Conservation (phyloP, 257 asterid genomes). For the Gentiana macrophylla region DNA sequence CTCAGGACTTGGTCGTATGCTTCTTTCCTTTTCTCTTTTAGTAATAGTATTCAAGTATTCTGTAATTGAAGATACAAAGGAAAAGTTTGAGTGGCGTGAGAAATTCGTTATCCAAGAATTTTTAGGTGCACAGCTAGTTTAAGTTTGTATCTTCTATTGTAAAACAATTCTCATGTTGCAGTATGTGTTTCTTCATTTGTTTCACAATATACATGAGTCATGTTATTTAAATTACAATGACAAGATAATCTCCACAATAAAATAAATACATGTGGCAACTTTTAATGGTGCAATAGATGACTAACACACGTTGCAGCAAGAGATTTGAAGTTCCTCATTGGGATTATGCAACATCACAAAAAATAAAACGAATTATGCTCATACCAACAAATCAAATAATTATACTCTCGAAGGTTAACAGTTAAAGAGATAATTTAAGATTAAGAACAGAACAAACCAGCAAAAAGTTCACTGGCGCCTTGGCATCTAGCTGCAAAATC, state of each 20-base stretch:
- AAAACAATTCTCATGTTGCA: no score
- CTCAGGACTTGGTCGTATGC: constrained; percentile 65
- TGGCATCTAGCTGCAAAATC: constrained; percentile 94
- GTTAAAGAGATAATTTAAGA: not conserved
- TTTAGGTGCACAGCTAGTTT: not conserved
- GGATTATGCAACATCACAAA: not conserved
- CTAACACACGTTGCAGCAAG: no score
- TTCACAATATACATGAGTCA: no score
- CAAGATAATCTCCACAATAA: no score
- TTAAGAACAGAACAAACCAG: constrained; percentile 30
- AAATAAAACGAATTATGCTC: not conserved
- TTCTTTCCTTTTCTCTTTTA: constrained; percentile 53
- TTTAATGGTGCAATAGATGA: no score
- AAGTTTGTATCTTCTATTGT: not conserved
- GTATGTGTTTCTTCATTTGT: no score
- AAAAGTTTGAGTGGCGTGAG: not conserved
- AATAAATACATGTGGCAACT: no score
- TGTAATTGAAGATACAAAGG: constrained; percentile 14
- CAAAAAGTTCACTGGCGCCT: constrained; percentile 67
- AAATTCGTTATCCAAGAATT: not conserved
- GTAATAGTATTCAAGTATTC: constrained; percentile 62
- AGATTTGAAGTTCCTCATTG: no score
- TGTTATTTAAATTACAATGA: no score
- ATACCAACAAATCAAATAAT: not conserved
- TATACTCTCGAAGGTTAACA: no score